Base-by-base conservation (phyloP, 2,329 filamentous ascomycete genomes). In the Colletotrichum nymphaeae region DNA sequence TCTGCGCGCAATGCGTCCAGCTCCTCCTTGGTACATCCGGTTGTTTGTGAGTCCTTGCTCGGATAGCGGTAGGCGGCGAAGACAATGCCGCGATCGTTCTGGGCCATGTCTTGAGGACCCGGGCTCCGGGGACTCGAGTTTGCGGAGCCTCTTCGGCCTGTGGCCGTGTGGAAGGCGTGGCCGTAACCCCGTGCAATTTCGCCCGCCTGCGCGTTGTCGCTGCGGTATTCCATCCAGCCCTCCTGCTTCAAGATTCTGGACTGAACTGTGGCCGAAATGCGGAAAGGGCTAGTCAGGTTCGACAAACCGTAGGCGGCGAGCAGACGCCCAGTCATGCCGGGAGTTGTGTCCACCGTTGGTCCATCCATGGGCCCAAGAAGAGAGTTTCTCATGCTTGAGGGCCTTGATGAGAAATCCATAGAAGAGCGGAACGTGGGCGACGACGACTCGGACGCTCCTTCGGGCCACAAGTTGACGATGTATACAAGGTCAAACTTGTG, bases 401-500 rank as follows among this genome's bases (percentile, higher is more conserved):
- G 78, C 75, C 46, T 72, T 52, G 52, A 76, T 37, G 28, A 74
- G 49, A 65, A 26, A 63, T 67, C 56, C 56, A 69, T 66, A 7
- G 77, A 77, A 37, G 74, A 68, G 37, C 66, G 67, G 72, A 77
- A 72, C 46, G 74, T 73, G 65, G 74, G 67, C 1, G 75, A 37
- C 26, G 69, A 66, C n/a, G 37, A 57, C 32, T 73, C 68, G 8
- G 68, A 58, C 22, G 64, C 69, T 74, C 58, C 42, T 49, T 78
- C 83, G 4, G 89, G 88, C 89, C 89, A 90, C 16, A 91, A 80
- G 74, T 88, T 90, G 74, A 90, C 86, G 35, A 91, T 85, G 75
- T 91, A 91, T 14, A 91, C 84, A 28, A 91, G 82, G 75, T 90
- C 88, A 65, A 91, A 90, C 66, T 88, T 84, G 78, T 90, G 90